Evolutionary conservation across 2,329 filamentous ascomycete genomes (phyloP), one percentile per base, ranked within the genome.

Genomic region (Fusarium camptoceras): DNA sequence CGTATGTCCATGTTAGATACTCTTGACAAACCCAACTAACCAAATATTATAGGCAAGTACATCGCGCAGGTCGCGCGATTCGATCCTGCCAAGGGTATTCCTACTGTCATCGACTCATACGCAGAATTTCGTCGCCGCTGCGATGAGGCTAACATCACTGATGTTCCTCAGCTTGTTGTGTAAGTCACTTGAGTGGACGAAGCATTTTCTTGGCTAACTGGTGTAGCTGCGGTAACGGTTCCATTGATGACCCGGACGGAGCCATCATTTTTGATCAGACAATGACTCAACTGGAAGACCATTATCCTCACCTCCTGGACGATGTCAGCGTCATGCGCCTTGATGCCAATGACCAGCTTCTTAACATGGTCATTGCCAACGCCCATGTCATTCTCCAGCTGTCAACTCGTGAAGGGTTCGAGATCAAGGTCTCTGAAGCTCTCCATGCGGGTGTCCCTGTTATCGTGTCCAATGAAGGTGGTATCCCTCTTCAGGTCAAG

Each of bases 381-480:
- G 89, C 92, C 1, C 88, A 90, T 59, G 88, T 94, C 10, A 91
- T 91, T 1, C 85, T 96, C 10, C 93, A 96, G 78, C 87, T 96
- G 8, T 94, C 92, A 5, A 94, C 91, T 0, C 88, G 92, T 37
- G 93, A 96, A 77, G 92, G 93, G 1, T 96, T 96, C 73, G 93
- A 96, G 79, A 91, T 96, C 73, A 96, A 96, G 80, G 92, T 96
- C 8, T 94, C 91, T 0, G 93, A 96, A 79, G 92, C 92, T 2
- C 84, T 95, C 24, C 92, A 94, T 76, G 93, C 94, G 46, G 92
- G 92, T 16, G 88, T 91, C 4, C 93, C 93, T 2, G 87, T 94
- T 73, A 93, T 96, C 67, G 92, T 91, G 5, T 93, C 91, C 2
- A 84, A 85, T 22, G 89, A 90, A 2, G 93, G 93, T n/a, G 93